Evolutionary conservation across 2,329 filamentous ascomycete genomes (phyloP).

Genomic region (Botryotinia calthae): DNA sequence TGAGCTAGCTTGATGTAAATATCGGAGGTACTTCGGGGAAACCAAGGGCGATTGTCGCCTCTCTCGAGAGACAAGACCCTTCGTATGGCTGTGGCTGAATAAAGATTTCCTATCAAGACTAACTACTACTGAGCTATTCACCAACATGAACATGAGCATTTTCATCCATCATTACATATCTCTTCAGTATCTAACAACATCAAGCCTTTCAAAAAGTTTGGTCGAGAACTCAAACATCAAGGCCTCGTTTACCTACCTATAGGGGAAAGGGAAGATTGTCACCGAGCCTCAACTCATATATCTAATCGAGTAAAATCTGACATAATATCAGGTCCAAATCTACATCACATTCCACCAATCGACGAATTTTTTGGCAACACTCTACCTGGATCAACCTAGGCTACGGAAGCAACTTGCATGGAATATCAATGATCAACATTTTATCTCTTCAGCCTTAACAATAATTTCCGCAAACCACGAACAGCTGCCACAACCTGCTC

Average conservation of each 20-base stretch:
- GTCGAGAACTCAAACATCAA: background rate
- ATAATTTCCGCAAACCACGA: background rate
- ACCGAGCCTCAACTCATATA: conserved; percentile 11
- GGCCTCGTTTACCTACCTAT: conserved; percentile 1
- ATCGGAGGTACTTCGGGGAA: background rate
- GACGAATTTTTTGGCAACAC: background rate
- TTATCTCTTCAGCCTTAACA: conserved; percentile 13
- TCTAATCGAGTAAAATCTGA: background rate
- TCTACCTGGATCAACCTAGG: background rate
- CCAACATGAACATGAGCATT: background rate
- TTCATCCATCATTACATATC: background rate
- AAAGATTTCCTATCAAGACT: background rate
- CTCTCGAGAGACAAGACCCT: background rate
- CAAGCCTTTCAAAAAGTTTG: background rate
- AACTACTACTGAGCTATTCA: background rate
- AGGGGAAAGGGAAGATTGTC: background rate
- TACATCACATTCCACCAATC: background rate
- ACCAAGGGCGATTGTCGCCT: background rate
- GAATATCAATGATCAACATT: background rate
- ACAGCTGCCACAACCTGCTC: conserved; percentile 5
- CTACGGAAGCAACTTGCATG: conserved; percentile 2
- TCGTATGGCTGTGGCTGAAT: background rate
- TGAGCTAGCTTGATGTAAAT: background rate
- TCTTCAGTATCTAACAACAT: background rate
- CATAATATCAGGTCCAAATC: conserved; percentile 9